Evolutionary conservation across 108 stramenopile genomes (phyloP).

Genomic region (Nannochloropsis salina): DNA sequence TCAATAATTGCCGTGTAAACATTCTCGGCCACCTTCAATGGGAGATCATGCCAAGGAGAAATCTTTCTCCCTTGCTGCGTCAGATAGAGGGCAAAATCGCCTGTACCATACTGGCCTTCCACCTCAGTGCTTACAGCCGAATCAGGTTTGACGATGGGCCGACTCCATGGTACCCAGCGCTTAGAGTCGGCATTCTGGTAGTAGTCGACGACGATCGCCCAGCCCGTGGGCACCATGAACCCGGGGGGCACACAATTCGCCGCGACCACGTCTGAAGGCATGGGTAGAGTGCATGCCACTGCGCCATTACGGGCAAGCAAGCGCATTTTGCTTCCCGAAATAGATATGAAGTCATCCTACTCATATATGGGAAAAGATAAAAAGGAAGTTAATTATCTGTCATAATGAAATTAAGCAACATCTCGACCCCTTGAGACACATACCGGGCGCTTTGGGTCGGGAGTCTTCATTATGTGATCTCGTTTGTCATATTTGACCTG

Average conservation of each 20-base stretch:
- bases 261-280: conserved; percentile 86
- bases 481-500: conserved; percentile 96
- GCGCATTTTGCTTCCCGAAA: conserved; percentile 92
- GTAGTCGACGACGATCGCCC: conserved; percentile 94
- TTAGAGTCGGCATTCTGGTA: conserved; percentile 80
- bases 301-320: conserved; percentile 84
- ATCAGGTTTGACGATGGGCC: conserved; percentile 64
- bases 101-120: conserved; percentile 69
- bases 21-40: conserved; percentile 61
- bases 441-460: conserved; percentile 63
- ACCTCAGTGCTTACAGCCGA: conserved; percentile 47
- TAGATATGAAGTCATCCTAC: conserved; percentile 87
- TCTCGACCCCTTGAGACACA: neutral
- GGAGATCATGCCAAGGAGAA: conserved; percentile 84
- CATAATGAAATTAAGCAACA: neutral
- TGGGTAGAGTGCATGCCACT: conserved; percentile 76
- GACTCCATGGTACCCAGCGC: conserved; percentile 86
- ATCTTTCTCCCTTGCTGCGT: conserved; percentile 51
- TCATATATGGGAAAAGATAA: conserved; percentile 35
- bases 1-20: conserved; percentile 78
- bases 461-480: conserved; percentile 91
- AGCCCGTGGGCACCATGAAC: conserved; percentile 97
- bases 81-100: conserved; percentile 60
- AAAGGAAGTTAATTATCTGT: neutral
- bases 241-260: conserved; percentile 92